Conservation (phyloP, 1,284 basidiomycete species). For the Butyriboletus appendiculatus region DNA sequence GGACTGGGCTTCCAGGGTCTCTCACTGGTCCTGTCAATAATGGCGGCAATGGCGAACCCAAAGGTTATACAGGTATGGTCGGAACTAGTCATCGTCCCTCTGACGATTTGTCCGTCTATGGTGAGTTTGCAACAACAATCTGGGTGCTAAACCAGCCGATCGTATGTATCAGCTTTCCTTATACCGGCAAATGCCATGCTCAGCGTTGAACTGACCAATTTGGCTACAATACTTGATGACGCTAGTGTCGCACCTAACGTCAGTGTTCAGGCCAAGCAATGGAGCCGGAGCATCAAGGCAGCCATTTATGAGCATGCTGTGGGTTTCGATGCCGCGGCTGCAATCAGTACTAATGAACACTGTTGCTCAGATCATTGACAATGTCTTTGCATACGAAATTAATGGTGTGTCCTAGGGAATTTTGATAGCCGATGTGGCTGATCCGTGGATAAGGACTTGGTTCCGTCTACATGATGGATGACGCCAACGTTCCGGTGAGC, state of each 20-base stretch:
- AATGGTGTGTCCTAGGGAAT: constrained; percentile 49
- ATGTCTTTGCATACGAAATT: constrained; percentile 76
- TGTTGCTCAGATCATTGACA: constrained; percentile 49
- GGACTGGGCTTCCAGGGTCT: constrained; percentile 68
- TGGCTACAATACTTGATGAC: constrained; percentile 60
- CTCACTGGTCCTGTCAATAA: constrained; percentile 62
- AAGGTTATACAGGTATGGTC: constrained; percentile 63
- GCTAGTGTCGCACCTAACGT: constrained; percentile 49
- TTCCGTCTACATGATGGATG: constrained; percentile 75
- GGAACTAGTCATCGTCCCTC: constrained; percentile 78
- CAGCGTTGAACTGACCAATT: constrained; percentile 64
- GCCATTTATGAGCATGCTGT: constrained; percentile 70
- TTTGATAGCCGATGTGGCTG: background rate
- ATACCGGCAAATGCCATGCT: constrained; percentile 81
- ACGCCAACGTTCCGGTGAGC: constrained; percentile 79
- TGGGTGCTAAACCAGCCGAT: background rate
- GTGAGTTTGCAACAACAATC: constrained; percentile 37
- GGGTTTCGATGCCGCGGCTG: constrained; percentile 15
- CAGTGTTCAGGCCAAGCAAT: constrained; percentile 54
- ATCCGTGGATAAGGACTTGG: constrained; percentile 49
- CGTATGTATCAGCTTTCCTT: constrained; percentile 54
- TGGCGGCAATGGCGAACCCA: constrained; percentile 67
- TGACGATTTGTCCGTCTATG: constrained; percentile 69
- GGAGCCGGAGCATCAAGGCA: constrained; percentile 58
- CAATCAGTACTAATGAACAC: constrained; percentile 3